Evolutionary conservation across 2,329 filamentous ascomycete species (phyloP), one percentile per base, ranked within the genome.

Genomic region (Zopfia rhizophila): DNA sequence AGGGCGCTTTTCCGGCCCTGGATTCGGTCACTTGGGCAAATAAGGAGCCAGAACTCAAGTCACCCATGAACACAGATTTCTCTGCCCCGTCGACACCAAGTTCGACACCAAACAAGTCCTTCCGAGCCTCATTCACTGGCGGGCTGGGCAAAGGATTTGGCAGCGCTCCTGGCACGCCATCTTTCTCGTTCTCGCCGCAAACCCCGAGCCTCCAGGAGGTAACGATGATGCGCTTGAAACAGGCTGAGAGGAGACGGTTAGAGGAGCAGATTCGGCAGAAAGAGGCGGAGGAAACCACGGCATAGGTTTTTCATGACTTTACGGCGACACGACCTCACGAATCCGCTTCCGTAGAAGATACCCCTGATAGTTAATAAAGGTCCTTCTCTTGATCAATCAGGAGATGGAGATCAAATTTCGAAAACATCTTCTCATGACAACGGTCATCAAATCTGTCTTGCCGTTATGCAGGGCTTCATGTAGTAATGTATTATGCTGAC

Each of bases 21-120:
- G 79, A 83, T 23, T 79, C 75, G 10, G 78, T 85, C 1, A 70
- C 66, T 30, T 85, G 82, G 82, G 81, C 79, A 3, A 74, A 72
- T 14, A 78, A 75, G 46, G 78, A 81, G 44, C 80, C 82, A 5
- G 80, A 83, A 18, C 65, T 78, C 36, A 56, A 58, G 33, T 58
- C 61, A 10, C 48, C 60, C 16, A 32, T 51, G 30, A 49, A 45
- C 19, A 39, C 12, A 12, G 36, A 60, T 23, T 44, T 48, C 16
- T 58, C 61, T 3, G 61, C 60, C 7, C 67, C 66, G 3, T 61
- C 54, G 4, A 70, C 67, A 13, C 70, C 72, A 4, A 10, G 56
- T 5, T 48, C 61, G 10, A 47, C 40, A 12, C 63, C 57, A 2
- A 63, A 55, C 11, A 65, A 62, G 38, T 49, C 58, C 0, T 66